Conservation (phyloP, 768 basidiomycete species). For the Pholiota conissans region DNA sequence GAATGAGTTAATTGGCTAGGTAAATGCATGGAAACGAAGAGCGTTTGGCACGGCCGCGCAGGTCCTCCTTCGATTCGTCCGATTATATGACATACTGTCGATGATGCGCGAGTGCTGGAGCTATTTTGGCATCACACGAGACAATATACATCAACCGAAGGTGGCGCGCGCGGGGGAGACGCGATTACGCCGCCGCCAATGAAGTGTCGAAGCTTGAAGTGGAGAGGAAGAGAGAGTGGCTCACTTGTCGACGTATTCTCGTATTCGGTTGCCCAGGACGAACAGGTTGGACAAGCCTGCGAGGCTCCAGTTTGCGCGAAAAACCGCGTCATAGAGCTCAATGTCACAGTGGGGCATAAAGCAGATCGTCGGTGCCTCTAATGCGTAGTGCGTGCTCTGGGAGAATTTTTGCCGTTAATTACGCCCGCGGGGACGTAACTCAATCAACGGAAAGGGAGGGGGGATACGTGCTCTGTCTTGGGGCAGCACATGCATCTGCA, state of each 20-base stretch:
- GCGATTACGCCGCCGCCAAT: too few relatives aligned
- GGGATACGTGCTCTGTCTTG: conserved; percentile 50
- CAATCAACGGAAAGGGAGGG: conserved; percentile 11
- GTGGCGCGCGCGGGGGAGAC: background rate
- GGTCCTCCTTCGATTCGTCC: background rate
- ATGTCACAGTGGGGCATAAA: conserved; percentile 84
- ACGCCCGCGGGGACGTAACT: background rate
- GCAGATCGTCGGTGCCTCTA: conserved; percentile 53
- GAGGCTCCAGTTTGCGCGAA: conserved; percentile 60
- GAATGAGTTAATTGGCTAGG: too few relatives aligned
- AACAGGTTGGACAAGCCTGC: conserved; percentile 47
- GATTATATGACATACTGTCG: background rate
- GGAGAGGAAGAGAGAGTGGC: conserved; percentile 14
- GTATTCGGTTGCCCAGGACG: conserved; percentile 65
- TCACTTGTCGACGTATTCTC: conserved; percentile 70
- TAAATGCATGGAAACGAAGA: conserved; percentile 6
- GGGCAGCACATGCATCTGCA: conserved; percentile 35
- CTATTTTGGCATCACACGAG: conserved; percentile 1
- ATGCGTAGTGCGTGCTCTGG: conserved; percentile 34
- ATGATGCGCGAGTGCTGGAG: too few relatives aligned
- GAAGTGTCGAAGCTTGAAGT: too few relatives aligned
- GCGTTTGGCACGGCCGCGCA: conserved; percentile 5
- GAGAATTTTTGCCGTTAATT: background rate
- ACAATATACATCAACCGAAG: background rate
- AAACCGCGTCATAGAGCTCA: conserved; percentile 64